Evolutionary conservation across 306 rosid genomes (phyloP).

Genomic region (Argentina anserina): DNA sequence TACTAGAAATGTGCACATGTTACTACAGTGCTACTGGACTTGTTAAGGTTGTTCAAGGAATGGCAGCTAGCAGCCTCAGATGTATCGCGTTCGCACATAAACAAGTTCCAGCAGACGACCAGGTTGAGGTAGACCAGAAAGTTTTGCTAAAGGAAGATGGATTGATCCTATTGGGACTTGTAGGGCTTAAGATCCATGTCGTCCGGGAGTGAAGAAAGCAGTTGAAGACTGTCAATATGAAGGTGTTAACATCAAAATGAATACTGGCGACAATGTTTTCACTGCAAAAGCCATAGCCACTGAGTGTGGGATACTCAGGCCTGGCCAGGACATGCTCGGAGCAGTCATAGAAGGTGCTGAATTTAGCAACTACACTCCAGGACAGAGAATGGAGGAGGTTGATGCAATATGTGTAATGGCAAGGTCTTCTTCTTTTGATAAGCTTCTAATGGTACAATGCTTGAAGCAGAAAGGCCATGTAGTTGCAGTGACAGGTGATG

Average conservation of each 20-base stretch:
- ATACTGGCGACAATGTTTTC: slow-evolving; percentile 28
- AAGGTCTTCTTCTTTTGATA: slow-evolving; percentile 29
- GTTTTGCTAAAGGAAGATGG: background rate
- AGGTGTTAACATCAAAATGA: slow-evolving; percentile 25
- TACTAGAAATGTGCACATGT: slow-evolving; percentile 26
- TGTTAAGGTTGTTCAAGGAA: slow-evolving; percentile 30
- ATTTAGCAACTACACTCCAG: slow-evolving; percentile 20
- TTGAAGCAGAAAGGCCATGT: slow-evolving; percentile 36
- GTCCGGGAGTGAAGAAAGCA: slow-evolving; percentile 16
- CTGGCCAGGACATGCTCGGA: background rate
- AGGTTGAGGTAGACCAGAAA: background rate
- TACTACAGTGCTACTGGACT: too few species aligned
- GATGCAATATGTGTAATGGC: slow-evolving; percentile 32
- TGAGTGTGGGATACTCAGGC: slow-evolving; percentile 26
- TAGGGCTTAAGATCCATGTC: slow-evolving; percentile 31
- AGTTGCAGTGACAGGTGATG: slow-evolving; percentile 30
- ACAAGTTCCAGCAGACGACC: slow-evolving; percentile 1
- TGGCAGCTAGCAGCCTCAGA: slow-evolving; percentile 32
- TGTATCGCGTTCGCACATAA: slow-evolving; percentile 37
- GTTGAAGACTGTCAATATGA: slow-evolving; percentile 25
- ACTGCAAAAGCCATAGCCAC: slow-evolving; percentile 28
- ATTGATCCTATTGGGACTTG: slow-evolving; percentile 28
- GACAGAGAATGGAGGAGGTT: slow-evolving; percentile 30
- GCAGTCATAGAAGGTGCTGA: slow-evolving; percentile 27
- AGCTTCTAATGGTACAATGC: slow-evolving; percentile 33